phyloP scores from a whole-genome alignment of 805 yeast genomes.

The Starmerella floris region DNA sequence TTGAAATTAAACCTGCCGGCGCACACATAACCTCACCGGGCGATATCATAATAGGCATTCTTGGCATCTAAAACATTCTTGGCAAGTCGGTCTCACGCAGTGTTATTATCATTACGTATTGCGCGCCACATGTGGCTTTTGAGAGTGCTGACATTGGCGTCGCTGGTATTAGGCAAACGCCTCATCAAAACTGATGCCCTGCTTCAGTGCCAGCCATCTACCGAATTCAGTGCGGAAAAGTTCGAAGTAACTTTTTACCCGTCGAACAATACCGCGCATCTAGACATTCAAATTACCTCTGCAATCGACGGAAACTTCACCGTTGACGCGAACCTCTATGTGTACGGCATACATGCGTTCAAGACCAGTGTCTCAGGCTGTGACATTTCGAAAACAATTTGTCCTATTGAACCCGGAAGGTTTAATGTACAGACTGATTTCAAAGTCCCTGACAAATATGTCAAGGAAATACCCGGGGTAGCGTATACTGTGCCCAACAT shows the following conservation, averaged over 20 bases:
- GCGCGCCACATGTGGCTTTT: not conserved
- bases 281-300: constrained; percentile 66
- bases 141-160: constrained; percentile 1
- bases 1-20: no score
- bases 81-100: no score
- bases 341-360: constrained; percentile 65
- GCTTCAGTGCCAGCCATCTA: constrained; percentile 82
- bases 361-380: constrained; percentile 50
- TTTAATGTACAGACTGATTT: constrained; percentile 50
- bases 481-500: constrained; percentile 88
- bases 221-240: constrained; percentile 70
- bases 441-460: constrained; percentile 31
- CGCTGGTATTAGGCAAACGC: constrained; percentile 23
- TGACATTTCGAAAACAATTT: constrained; percentile 41
- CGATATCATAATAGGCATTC: no score
- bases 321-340: constrained; percentile 53
- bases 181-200: constrained; percentile 45
- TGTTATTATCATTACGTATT: no score
- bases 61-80: no score
- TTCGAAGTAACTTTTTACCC: constrained; percentile 70
- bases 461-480: constrained; percentile 52
- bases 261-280: constrained; percentile 43
- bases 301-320: constrained; percentile 59
- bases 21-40: no score
- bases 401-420: constrained; percentile 84